Conservation (phyloP, 371 early-diverging fungal genomes). For the Mortierella sp. region DNA sequence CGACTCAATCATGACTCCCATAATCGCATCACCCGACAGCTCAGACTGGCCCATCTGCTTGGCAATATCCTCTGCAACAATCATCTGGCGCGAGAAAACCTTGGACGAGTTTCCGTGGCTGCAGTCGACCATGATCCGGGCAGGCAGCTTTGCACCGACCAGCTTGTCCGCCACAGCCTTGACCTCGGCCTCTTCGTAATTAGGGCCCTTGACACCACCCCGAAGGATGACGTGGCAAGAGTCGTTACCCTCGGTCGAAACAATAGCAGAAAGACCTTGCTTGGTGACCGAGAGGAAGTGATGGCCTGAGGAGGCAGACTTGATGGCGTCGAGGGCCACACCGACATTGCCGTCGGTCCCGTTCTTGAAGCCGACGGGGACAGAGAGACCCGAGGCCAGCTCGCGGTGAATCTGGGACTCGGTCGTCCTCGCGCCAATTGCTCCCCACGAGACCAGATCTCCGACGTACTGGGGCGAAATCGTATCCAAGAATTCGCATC, state of each 20-base stretch:
- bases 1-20: slow-evolving; percentile 96
- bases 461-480: slow-evolving; percentile 95
- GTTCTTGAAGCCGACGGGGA: slow-evolving; percentile 97
- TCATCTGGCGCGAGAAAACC: slow-evolving; percentile 83
- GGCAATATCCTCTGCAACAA: slow-evolving; percentile 83
- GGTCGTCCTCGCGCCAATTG: slow-evolving; percentile 96
- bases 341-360: slow-evolving; percentile 91
- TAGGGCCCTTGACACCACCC: slow-evolving; percentile 91
- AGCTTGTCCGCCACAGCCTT: slow-evolving; percentile 73
- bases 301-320: slow-evolving; percentile 87
- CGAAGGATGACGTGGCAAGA: slow-evolving; percentile 91
- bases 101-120: slow-evolving; percentile 92
- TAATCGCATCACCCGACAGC: slow-evolving; percentile 65
- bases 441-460: slow-evolving; percentile 93
- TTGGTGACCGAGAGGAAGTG: slow-evolving; percentile 95
- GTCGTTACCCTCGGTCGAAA: slow-evolving; percentile 88
- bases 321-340: slow-evolving; percentile 93
- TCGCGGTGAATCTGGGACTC: slow-evolving; percentile 95
- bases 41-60: slow-evolving; percentile 69
- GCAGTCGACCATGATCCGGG: slow-evolving; percentile 93
- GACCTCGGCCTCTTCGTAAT: slow-evolving; percentile 84
- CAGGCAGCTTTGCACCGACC: slow-evolving; percentile 70
- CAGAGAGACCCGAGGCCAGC: slow-evolving; percentile 92
- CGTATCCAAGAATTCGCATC: slow-evolving; percentile 93
- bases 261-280: slow-evolving; percentile 92